phyloP scores from a whole-genome alignment of 176 grass and related monocot genomes.

The Rhynchospora breviuscula region DNA sequence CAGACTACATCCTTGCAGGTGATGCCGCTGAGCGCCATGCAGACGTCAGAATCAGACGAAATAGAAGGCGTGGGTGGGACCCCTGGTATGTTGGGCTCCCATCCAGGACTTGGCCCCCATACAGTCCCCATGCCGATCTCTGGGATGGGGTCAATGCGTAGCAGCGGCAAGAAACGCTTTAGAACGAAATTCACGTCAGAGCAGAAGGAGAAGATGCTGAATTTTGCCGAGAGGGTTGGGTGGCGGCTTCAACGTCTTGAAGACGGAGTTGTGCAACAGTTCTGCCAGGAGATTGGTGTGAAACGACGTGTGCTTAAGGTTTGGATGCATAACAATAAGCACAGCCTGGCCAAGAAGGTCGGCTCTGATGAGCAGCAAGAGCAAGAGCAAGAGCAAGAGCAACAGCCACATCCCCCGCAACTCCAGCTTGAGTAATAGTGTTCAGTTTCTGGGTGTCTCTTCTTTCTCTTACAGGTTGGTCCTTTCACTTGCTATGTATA shows the following conservation, averaged over 20 bases:
- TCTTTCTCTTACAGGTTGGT: slow-evolving; percentile 15
- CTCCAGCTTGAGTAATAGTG: slow-evolving; percentile 14
- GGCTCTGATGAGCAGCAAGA: slow-evolving; percentile 11
- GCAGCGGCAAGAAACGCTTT: slow-evolving; percentile 48
- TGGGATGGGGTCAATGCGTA: slow-evolving; percentile 12
- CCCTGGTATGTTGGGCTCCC: slow-evolving; percentile 17
- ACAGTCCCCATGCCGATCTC: not conserved
- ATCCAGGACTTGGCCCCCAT: slow-evolving; percentile 21
- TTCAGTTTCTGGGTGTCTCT: not conserved
- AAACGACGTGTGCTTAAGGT: slow-evolving; percentile 87
- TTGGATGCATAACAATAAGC: slow-evolving; percentile 99
- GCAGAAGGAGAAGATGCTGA: slow-evolving; percentile 89
- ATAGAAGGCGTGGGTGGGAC: slow-evolving; percentile 32
- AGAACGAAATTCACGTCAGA: slow-evolving; percentile 75
- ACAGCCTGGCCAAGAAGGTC: slow-evolving; percentile 59
- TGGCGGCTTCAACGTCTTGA: slow-evolving; percentile 80
- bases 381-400: slow-evolving; percentile 9
- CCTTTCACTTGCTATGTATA: slow-evolving; percentile 4
- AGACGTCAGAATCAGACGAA: slow-evolving; percentile 85
- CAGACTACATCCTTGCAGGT: slow-evolving; percentile 24
- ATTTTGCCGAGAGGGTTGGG: slow-evolving; percentile 68
- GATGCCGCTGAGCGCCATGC: slow-evolving; percentile 75
- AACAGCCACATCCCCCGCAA: slow-evolving; percentile 15
- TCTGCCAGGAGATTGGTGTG: slow-evolving; percentile 89
- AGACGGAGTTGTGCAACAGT: slow-evolving; percentile 63